Evolutionary conservation across 1,139 yeast species (phyloP).

Genomic region (Debaryomycetaceae sp.): DNA sequence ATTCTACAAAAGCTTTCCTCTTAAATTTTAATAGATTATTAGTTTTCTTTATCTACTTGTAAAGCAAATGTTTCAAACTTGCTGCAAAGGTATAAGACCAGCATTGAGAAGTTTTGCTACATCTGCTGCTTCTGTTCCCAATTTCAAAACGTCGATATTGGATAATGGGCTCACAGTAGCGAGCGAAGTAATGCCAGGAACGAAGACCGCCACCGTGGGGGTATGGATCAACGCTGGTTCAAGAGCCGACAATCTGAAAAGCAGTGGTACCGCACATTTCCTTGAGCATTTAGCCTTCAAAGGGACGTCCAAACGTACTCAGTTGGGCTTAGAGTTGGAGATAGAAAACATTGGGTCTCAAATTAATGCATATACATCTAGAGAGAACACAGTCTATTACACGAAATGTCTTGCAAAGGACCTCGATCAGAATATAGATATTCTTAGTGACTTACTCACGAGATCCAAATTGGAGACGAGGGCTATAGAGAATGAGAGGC

Average conservation of each 20-base stretch:
- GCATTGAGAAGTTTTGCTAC: constrained; percentile 9
- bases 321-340: constrained; percentile 81
- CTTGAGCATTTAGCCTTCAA: constrained; percentile 94
- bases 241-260: constrained; percentile 83
- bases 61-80: background rate
- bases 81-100: background rate
- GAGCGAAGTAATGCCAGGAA: constrained; percentile 80
- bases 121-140: constrained; percentile 14
- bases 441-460: constrained; percentile 84
- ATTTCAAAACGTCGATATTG: constrained; percentile 24
- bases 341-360: constrained; percentile 97
- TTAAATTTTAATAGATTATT: too few species aligned
- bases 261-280: constrained; percentile 95
- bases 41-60: background rate
- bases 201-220: constrained; percentile 95
- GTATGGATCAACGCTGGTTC: constrained; percentile 98
- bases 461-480: constrained; percentile 74
- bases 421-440: constrained; percentile 82
- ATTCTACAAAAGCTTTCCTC: background rate
- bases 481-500: constrained; percentile 94
- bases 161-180: constrained; percentile 91
- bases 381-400: constrained; percentile 96
- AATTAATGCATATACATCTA: constrained; percentile 92
- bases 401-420: constrained; percentile 83
- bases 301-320: constrained; percentile 85